Base-by-base conservation (phyloP, 78 protist genomes). In the Dictyostelium firmibasis region DNA sequence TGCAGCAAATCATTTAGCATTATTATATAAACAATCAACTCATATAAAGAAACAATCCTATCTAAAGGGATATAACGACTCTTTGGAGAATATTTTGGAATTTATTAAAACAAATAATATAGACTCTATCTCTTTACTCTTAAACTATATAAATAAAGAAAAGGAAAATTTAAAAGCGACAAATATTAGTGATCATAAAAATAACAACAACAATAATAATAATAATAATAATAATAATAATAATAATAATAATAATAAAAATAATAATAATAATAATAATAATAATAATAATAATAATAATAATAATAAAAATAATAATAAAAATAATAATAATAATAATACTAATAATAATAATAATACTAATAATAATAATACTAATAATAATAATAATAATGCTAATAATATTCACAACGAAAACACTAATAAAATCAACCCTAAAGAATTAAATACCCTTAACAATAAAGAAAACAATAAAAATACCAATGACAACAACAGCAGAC, bases 71-170 rank as follows among this genome's bases (percentile, higher is more conserved):
- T 81, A 81, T 57, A 81, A 18, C 4, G 86, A 81, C 35, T 25
- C 75, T 20, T 53, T 81, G 36, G 86, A 81, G 2, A 53, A 27
- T 60, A 18, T 81, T 20, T 53, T 53, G 29, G 31, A 44, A 8
- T 81, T 81, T 23, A 60, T 81, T 18, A 53, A 81, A 57, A 29
- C 86, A 81, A 81, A 81, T 57, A 79, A 79, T 27, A 81, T 81
- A 20, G 86, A 81, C 33, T 81, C 86, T 4, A 14, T 53, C 0
- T 27, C 35, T 18, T 4, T 27, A n/a, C 29, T 81, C 16, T 27
- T 33, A 27, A 41, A 57, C 2, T 81, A n/a, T 81, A 81, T 81
- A 33, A 81, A 57, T 33, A 81, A 57, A n/a, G 75, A 81, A 81
- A 81, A 57, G 27, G 35, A 27, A 20, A 79, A 44, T 20, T 25